Evolutionary conservation across 2,329 filamentous ascomycete species (phyloP).

Genomic region (Trichophyton mentagrophytes): DNA sequence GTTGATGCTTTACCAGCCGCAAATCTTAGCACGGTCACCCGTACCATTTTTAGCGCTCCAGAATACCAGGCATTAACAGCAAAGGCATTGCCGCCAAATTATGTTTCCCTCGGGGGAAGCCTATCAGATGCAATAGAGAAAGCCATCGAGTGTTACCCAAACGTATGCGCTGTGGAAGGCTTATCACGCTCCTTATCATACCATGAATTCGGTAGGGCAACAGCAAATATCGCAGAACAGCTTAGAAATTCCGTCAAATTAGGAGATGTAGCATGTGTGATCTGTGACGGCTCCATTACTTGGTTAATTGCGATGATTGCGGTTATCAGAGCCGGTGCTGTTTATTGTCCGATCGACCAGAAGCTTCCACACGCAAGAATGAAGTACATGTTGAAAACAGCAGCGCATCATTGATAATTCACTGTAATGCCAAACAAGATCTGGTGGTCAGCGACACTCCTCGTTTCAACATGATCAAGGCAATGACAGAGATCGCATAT

Average conservation of each 20-base stretch:
- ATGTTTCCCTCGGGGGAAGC: background rate
- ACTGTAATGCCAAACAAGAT: background rate
- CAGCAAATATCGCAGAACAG: background rate
- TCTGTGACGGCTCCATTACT: background rate
- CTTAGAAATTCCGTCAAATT: background rate
- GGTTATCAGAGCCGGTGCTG: background rate
- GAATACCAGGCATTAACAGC: background rate
- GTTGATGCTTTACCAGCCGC: background rate
- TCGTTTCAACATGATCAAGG: background rate
- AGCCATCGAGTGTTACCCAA: background rate
- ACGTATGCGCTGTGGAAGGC: background rate
- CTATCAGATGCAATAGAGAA: background rate
- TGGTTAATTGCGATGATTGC: background rate
- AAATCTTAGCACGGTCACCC: background rate
- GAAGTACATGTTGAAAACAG: constrained; percentile 2
- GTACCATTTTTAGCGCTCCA: background rate
- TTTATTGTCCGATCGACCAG: constrained; percentile 4
- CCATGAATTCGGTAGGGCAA: background rate
- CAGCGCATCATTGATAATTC: background rate
- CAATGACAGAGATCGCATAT: background rate
- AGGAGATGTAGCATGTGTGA: background rate
- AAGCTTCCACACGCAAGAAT: background rate
- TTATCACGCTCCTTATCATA: background rate
- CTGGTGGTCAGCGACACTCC: background rate
- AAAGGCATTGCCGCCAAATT: background rate